These are phyloP conservation scores for Leccinum pachyderme DNA, from an alignment of 1,284 basidiomycete genomes.

Conservation along the genomic window DNA sequence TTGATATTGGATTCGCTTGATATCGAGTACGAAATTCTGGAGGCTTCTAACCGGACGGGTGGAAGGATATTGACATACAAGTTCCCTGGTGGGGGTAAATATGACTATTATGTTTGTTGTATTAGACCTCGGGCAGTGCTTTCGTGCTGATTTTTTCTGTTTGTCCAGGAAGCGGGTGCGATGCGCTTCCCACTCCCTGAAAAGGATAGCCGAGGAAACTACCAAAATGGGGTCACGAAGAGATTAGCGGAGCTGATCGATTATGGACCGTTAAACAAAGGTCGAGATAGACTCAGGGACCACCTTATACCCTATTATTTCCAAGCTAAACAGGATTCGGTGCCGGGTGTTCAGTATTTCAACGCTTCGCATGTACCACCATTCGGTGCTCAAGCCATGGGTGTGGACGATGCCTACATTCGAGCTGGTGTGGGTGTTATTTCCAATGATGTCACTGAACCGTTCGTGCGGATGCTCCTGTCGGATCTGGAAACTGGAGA, in stretches of 20 bases:
- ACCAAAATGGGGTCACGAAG: conserved; percentile 29
- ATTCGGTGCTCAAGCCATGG: neutral
- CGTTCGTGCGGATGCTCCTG: neutral
- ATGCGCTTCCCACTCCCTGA: neutral
- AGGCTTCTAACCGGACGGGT: neutral
- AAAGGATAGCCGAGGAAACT: neutral
- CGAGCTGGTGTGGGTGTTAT: conserved; percentile 12
- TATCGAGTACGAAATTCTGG: neutral
- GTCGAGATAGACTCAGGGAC: conserved; percentile 4
- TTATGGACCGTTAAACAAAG: neutral
- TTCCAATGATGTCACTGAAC: neutral
- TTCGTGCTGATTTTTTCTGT: neutral
- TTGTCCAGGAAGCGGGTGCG: neutral
- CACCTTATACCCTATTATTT: conserved; percentile 16
- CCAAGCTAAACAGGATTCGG: neutral
- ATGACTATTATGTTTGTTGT: neutral
- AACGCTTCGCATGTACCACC: conserved; percentile 11
- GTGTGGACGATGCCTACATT: conserved; percentile 5
- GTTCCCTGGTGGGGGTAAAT: neutral
- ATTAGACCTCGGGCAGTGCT: neutral
- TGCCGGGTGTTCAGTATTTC: conserved; percentile 11
- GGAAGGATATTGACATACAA: neutral
- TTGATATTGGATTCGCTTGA: neutral
- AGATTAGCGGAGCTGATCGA: conserved; percentile 24
- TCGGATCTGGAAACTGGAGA: conserved; percentile 5